Base-by-base conservation (phyloP, 345 rosid species). In the Isatis tinctoria region DNA sequence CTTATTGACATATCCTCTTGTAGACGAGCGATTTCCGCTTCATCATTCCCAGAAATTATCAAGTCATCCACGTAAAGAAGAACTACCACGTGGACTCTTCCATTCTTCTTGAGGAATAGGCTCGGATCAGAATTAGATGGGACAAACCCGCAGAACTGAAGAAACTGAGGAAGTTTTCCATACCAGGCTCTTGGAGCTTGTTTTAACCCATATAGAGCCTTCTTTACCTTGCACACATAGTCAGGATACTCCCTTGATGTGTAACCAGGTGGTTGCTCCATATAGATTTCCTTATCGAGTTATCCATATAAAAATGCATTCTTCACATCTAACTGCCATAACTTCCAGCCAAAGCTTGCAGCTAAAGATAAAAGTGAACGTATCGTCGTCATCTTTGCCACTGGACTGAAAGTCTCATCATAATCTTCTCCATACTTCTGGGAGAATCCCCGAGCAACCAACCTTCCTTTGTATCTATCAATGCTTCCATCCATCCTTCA, bases 111-210 rank as follows among this genome's bases (percentile, higher is more conserved):
- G 26, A 67, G 6, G 36, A 67, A 48, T 30, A 66, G 1, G n/a
- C 59, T 66, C 10, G 59, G 30, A 66, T 48, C 56, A 32, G 32
- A 33, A 18, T 49, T 66, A 17, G 70, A 48, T 27, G 60, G 22
- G n/a, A 0, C 11, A 52, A 36, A 68, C 0, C 72, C 62, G 27
- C 26, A 68, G 52, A 68, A 52, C 3, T 36, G 14, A 49, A 68
- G 17, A 4, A n/a, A 51, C 4, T 67, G 63, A 68, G 51, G 39
- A 68, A 68, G 17, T 36, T 68, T 68, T 20, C 72, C 62, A 9
- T 68, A 68, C 62, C 72, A 53, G 7, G 51, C 24, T 51, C 36
- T 14, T 11, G 37, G 72, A 52, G 72, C 48, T 67, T 67, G 61
- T 32, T 67, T 51, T n/a, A 67, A 37, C 10, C 49, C 49, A 4